Evolutionary conservation across 2,329 filamentous ascomycete genomes (phyloP).

Genomic region (Didymella pinodella): DNA sequence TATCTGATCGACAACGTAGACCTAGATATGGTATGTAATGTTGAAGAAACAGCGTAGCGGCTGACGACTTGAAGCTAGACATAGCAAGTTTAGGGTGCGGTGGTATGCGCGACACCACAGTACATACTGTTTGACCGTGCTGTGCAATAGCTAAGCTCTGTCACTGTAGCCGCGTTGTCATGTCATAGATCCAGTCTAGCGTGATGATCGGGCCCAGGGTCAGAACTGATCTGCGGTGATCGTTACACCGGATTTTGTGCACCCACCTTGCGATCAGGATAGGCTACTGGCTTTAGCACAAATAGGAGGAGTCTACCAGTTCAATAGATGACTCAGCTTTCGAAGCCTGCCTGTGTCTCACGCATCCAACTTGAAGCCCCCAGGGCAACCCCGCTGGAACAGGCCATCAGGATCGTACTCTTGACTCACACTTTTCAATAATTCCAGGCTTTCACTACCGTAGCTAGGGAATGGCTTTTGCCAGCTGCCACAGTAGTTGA

Average conservation of each 20-base stretch:
- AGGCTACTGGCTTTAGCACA: background rate
- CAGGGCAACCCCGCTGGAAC: constrained; percentile 48
- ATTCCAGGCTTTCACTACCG: constrained; percentile 38
- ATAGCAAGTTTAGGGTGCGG: background rate
- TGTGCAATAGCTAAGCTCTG: background rate
- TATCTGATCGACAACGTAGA: background rate
- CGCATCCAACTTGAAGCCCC: constrained; percentile 45
- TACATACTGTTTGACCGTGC: background rate
- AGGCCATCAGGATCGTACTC: constrained; percentile 49
- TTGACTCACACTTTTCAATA: constrained; percentile 38
- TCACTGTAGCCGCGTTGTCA: background rate
- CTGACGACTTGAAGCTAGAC: background rate
- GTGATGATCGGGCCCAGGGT: constrained; percentile 4
- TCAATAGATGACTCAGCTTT: background rate
- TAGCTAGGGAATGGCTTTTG: constrained; percentile 49
- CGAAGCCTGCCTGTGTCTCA: background rate
- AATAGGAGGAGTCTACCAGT: background rate
- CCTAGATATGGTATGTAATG: constrained; percentile 1
- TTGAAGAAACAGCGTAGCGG: background rate
- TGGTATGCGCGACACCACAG: background rate
- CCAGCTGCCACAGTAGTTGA: constrained; percentile 51
- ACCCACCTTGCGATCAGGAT: background rate
- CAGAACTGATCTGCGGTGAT: background rate
- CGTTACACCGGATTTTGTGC: background rate
- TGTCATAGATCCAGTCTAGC: background rate